phyloP scores from a whole-genome alignment of 2,329 filamentous ascomycete species.

The Aspergillus unguis region DNA sequence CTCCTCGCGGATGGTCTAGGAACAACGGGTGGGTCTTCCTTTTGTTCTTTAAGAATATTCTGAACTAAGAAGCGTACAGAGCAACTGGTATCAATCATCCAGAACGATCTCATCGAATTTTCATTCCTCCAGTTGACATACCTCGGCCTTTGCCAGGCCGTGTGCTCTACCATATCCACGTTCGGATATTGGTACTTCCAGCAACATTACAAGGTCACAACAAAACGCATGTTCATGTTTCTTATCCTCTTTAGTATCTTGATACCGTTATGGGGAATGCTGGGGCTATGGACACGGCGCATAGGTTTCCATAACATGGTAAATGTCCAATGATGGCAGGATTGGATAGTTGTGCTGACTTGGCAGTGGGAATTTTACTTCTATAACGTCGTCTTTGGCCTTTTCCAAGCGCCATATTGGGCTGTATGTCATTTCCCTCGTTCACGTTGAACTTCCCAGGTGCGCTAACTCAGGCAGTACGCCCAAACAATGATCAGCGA shows the following conservation, averaged over 20 bases:
- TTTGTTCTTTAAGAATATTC: background rate
- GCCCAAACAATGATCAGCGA: slow-evolving; percentile 47
- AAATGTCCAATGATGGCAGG: background rate
- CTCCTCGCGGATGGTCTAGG: slow-evolving; percentile 43
- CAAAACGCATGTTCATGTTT: slow-evolving; percentile 43
- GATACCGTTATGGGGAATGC: slow-evolving; percentile 44
- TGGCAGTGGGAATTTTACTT: slow-evolving; percentile 44
- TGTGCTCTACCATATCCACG: slow-evolving; percentile 38
- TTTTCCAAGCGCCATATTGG: slow-evolving; percentile 45
- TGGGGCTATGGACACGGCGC: slow-evolving; percentile 39
- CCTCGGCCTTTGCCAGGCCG: slow-evolving; percentile 40
- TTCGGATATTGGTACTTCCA: slow-evolving; percentile 46
- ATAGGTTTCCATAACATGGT: slow-evolving; percentile 41
- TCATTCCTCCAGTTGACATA: slow-evolving; percentile 44
- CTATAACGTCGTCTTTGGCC: slow-evolving; percentile 43
- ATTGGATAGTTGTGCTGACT: slow-evolving; percentile 4
- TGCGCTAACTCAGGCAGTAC: slow-evolving; percentile 25
- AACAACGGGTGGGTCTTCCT: slow-evolving; percentile 33
- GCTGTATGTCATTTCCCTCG: slow-evolving; percentile 25
- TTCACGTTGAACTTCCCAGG: too few species aligned
- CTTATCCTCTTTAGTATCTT: slow-evolving; percentile 43
- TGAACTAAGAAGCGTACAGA: slow-evolving; percentile 16
- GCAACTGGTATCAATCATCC: slow-evolving; percentile 40
- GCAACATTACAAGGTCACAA: slow-evolving; percentile 39
- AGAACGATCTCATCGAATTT: slow-evolving; percentile 41